A percentile compares a stretch with the other conserved stretches of the same genome.
Conservation (phyloP, 768 basidiomycete genomes). For the Pholiota conissans region DNA sequence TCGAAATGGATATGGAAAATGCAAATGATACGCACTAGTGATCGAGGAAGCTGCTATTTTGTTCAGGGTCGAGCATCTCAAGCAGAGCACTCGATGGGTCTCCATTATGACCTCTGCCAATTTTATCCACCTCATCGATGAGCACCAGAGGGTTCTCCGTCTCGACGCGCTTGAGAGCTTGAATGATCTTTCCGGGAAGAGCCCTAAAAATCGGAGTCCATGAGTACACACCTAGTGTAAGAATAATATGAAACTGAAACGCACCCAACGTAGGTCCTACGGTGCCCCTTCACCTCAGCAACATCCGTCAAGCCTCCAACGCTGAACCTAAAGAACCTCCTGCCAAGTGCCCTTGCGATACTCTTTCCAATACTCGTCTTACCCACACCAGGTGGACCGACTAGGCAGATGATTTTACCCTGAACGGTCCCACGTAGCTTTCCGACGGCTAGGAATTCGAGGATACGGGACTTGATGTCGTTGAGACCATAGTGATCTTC, state of each 20-base stretch:
- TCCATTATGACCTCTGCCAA: slow-evolving; percentile 87
- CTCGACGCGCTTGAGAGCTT: slow-evolving; percentile 89
- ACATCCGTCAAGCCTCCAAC: slow-evolving; percentile 97
- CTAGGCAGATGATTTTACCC: slow-evolving; percentile 96
- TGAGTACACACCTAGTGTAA: too few species aligned
- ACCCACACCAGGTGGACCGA: slow-evolving; percentile 96
- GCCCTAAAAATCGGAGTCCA: slow-evolving; percentile 50
- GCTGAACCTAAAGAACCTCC: slow-evolving; percentile 96
- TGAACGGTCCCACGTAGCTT: slow-evolving; percentile 92
- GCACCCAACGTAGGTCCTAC: slow-evolving; percentile 94
- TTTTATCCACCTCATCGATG: slow-evolving; percentile 97
- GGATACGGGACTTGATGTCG: slow-evolving; percentile 90
- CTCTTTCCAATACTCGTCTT: slow-evolving; percentile 97
- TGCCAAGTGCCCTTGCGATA: slow-evolving; percentile 85
- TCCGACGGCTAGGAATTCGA: slow-evolving; percentile 95
- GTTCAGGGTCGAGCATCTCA: slow-evolving; percentile 94
- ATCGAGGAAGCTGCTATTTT: slow-evolving; percentile 92
- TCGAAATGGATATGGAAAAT: slow-evolving; percentile 6
- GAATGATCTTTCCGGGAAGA: slow-evolving; percentile 92
- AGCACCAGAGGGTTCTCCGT: slow-evolving; percentile 93
- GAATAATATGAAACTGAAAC: too few species aligned
- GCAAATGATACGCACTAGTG: slow-evolving; percentile 77
- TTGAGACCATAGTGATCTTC: slow-evolving; percentile 93
- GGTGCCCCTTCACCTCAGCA: slow-evolving; percentile 98
- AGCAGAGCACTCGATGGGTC: slow-evolving; percentile 89